These are phyloP conservation scores for Dendrobium nobile DNA, from an alignment of 106 monocot species.

Conservation along the genomic window DNA sequence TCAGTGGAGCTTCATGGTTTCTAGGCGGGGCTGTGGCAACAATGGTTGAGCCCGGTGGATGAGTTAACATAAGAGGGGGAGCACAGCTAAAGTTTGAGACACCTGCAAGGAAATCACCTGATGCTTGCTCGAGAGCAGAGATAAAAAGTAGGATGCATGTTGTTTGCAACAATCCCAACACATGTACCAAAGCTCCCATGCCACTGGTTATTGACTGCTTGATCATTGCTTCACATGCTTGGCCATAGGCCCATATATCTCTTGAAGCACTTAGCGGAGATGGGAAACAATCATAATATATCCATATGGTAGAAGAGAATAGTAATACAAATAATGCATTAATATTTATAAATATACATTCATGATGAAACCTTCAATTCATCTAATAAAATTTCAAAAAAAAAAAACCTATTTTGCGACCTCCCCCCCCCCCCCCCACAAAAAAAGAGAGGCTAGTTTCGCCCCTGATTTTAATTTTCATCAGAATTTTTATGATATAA, in stretches of 20 bases:
- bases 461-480: too few relatives aligned
- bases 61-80: slow-evolving; percentile 99
- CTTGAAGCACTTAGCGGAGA: slow-evolving; percentile 17
- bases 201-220: slow-evolving; percentile 24
- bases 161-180: slow-evolving; percentile 7
- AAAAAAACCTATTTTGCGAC: too few relatives aligned
- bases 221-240: background rate
- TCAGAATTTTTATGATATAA: too few relatives aligned
- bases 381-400: too few relatives aligned
- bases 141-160: slow-evolving; percentile 12
- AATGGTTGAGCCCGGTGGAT: slow-evolving; percentile 31
- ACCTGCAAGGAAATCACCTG: slow-evolving; percentile 34
- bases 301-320: too few relatives aligned
- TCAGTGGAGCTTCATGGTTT: slow-evolving; percentile 12
- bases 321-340: too few relatives aligned
- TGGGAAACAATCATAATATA: too few relatives aligned
- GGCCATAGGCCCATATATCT: slow-evolving; percentile 30
- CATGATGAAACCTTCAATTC: too few relatives aligned
- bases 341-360: too few relatives aligned
- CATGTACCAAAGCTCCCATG: slow-evolving; percentile 15
- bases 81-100: slow-evolving; percentile 79
- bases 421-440: too few relatives aligned
- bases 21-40: slow-evolving; percentile 3
- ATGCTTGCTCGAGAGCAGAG: slow-evolving; percentile 24
- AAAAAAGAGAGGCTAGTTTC: too few relatives aligned